Percentiles rank a stretch among this genome's conserved stretches.
phyloP scores from a whole-genome alignment of 306 rosid species.

The Glycine tomentella region DNA sequence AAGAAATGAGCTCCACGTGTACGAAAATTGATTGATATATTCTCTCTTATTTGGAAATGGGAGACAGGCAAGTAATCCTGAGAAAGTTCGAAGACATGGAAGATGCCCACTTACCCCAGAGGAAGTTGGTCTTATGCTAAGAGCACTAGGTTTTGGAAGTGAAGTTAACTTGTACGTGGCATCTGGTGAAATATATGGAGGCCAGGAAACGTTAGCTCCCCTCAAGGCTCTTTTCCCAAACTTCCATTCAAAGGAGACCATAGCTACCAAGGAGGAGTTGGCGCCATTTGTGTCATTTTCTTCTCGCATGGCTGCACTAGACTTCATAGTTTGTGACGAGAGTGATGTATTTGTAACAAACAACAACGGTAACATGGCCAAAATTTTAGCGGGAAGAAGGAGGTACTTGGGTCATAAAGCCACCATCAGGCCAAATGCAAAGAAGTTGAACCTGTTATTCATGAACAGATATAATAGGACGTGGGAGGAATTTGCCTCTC shows the following conservation, averaged over 20 bases:
- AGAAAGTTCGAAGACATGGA: conserved; percentile 80
- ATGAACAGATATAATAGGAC: conserved; percentile 59
- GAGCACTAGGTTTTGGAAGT: conserved; percentile 78
- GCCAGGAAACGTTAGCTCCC: conserved; percentile 79
- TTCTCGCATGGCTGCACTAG: conserved; percentile 97
- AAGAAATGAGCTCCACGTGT: background rate
- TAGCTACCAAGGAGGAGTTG: conserved; percentile 75
- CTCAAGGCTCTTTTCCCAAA: conserved; percentile 82
- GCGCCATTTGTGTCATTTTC: conserved; percentile 76
- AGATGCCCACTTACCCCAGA: conserved; percentile 96
- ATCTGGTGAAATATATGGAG: conserved; percentile 90
- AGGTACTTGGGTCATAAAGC: conserved; percentile 89
- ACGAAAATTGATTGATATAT: conserved; percentile 43
- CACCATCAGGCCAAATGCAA: conserved; percentile 87
- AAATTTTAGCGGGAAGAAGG: conserved; percentile 85
- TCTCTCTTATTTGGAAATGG: conserved; percentile 25
- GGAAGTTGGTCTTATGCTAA: conserved; percentile 95
- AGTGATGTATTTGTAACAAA: conserved; percentile 88
- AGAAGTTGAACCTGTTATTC: conserved; percentile 67
- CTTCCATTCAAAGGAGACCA: conserved; percentile 78
- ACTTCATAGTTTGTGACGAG: conserved; percentile 76
- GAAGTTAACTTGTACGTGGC: conserved; percentile 89
- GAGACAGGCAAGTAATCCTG: conserved; percentile 75
- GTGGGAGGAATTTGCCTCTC: conserved; percentile 81
- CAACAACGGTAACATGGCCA: conserved; percentile 99